These are phyloP conservation scores for Termitomyces sp. DNA, from an alignment of 768 basidiomycete species.

Conservation along the genomic window DNA sequence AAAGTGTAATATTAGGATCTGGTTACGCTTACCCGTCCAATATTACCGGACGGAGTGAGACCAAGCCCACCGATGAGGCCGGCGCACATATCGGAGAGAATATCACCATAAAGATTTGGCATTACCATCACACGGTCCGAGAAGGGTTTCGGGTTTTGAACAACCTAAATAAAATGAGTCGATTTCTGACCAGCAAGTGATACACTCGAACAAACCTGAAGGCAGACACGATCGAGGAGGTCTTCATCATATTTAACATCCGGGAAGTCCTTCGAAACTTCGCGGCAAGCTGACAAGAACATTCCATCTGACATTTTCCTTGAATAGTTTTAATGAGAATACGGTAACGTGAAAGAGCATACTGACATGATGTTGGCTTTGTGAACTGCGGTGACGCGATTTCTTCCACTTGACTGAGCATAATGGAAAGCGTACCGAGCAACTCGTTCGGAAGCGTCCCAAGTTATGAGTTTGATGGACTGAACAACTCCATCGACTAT, in stretches of 20 bases:
- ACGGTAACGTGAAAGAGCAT: constrained; percentile 6
- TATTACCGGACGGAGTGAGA: constrained; percentile 96
- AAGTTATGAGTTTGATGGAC: constrained; percentile 98
- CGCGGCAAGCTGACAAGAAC: constrained; percentile 97
- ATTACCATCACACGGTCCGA: constrained; percentile 99
- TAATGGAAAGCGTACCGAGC: constrained; percentile 99
- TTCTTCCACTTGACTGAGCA: constrained; percentile 81
- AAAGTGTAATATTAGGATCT: constrained; percentile 1
- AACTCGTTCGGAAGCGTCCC: constrained; percentile 97
- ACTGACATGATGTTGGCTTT: constrained; percentile 98
- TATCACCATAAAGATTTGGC: constrained; percentile 97
- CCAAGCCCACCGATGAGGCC: constrained; percentile 98
- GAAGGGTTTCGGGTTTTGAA: constrained; percentile 90
- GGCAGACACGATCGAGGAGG: constrained; percentile 91
- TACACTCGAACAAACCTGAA: constrained; percentile 51
- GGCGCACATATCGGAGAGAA: constrained; percentile 97
- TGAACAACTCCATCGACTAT: constrained; percentile 97
- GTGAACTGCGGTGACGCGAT: constrained; percentile 96
- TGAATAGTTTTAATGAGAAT: background rate
- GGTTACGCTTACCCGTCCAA: constrained; percentile 66
- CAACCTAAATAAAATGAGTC: constrained; percentile 44
- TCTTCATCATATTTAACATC: constrained; percentile 94
- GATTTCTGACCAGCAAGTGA: background rate
- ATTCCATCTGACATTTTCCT: constrained; percentile 99
- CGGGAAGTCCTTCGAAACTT: constrained; percentile 94